Percentiles rank a stretch among this genome's conserved stretches.
Evolutionary conservation across 352 stramenopile genomes (phyloP).

Genomic region (Pythium phragmiticola): DNA sequence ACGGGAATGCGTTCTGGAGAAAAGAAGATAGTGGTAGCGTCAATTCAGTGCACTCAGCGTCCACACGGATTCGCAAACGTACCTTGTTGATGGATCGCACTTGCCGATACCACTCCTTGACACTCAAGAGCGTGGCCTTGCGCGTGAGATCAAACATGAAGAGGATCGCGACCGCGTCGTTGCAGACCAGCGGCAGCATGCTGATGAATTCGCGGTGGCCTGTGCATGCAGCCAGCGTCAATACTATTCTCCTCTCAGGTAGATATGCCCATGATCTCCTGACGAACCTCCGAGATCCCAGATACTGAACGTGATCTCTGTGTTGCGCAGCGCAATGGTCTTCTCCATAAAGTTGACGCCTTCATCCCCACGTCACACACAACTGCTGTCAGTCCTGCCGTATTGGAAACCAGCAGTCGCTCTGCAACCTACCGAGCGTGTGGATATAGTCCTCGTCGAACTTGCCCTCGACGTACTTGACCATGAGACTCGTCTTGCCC

Average conservation of each 20-base stretch:
- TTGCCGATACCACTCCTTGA: conserved; percentile 94
- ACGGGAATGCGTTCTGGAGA: conserved; percentile 86
- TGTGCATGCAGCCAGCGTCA: conserved; percentile 7
- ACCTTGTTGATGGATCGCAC: conserved; percentile 89
- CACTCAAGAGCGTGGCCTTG: conserved; percentile 90
- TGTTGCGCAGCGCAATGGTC: conserved; percentile 92
- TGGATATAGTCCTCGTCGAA: conserved; percentile 97
- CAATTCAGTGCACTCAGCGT: no score
- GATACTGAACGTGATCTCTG: conserved; percentile 95
- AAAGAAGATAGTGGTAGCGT: background rate
- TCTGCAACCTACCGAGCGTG: conserved; percentile 72
- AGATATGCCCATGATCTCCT: background rate
- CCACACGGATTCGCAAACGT: background rate
- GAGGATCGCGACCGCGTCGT: conserved; percentile 93
- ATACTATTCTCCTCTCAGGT: background rate
- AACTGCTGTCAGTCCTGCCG: no score
- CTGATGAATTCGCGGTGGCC: conserved; percentile 92
- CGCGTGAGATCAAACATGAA: conserved; percentile 95
- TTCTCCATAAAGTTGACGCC: conserved; percentile 97
- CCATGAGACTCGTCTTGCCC: conserved; percentile 95
- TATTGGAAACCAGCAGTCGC: background rate
- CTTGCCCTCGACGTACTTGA: conserved; percentile 95
- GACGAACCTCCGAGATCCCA: conserved; percentile 89
- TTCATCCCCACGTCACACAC: conserved; percentile 19
- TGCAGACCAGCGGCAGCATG: conserved; percentile 94